phyloP scores from a whole-genome alignment of 306 rosid genomes.

The Betula pendula region DNA sequence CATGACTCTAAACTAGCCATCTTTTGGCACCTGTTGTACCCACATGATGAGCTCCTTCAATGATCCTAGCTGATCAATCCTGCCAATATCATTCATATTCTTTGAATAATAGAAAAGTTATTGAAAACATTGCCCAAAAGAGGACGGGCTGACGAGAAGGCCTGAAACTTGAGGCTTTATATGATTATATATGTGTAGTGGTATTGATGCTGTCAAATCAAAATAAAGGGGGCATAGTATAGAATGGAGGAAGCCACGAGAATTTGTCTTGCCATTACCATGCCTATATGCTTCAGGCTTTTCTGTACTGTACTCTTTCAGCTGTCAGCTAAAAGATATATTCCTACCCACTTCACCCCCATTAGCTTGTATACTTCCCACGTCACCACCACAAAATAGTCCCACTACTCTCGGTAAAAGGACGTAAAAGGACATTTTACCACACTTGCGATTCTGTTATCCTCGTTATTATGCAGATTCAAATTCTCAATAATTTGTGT shows the following conservation, averaged over 20 bases:
- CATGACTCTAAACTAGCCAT: neutral
- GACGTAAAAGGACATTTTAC: no score
- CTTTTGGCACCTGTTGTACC: neutral
- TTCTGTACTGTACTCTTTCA: neutral
- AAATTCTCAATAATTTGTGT: no score
- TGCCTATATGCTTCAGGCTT: neutral
- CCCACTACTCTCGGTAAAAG: no score
- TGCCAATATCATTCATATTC: neutral
- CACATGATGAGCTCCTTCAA: neutral
- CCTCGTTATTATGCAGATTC: no score
- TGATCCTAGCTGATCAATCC: neutral
- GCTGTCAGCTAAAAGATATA: no score
- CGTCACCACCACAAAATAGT: no score
- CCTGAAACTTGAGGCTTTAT: no score
- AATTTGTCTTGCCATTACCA: neutral
- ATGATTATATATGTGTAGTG: neutral
- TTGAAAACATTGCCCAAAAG: no score
- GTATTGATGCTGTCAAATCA: neutral
- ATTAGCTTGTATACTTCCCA: no score
- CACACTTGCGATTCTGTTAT: no score
- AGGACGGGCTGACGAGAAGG: no score
- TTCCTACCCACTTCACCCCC: no score
- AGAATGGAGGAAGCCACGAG: neutral
- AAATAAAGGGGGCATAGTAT: neutral
- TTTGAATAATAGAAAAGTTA: neutral